Conservation (phyloP, 2,329 filamentous ascomycete species). For the Scorias spongiosa region DNA sequence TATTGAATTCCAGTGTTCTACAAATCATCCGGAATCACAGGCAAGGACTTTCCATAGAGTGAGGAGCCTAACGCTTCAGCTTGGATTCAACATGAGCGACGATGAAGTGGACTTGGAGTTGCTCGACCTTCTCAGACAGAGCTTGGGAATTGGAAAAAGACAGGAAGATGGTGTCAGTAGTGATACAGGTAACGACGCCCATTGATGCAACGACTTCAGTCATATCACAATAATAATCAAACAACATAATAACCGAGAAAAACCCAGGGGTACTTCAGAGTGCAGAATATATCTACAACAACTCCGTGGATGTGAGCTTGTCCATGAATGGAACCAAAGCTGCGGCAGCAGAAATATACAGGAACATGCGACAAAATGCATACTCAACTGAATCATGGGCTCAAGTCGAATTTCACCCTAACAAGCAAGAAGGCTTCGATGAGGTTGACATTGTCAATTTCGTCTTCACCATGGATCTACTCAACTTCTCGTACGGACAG, state of each 20-base stretch:
- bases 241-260: too few relatives aligned
- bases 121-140: conserved; percentile 68
- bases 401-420: conserved; percentile 77
- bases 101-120: conserved; percentile 84
- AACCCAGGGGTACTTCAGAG: conserved; percentile 56
- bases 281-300: conserved; percentile 79
- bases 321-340: conserved; percentile 69
- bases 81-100: conserved; percentile 54
- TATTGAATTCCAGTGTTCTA: too few relatives aligned
- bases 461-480: conserved; percentile 90
- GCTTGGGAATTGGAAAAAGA: conserved; percentile 37
- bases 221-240: background rate
- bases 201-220: background rate
- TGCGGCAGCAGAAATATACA: conserved; percentile 65
- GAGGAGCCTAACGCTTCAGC: too few relatives aligned
- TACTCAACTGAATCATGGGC: conserved; percentile 83
- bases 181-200: conserved; percentile 16
- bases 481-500: conserved; percentile 58
- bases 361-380: conserved; percentile 65
- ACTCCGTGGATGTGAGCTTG: conserved; percentile 82
- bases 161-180: conserved; percentile 12
- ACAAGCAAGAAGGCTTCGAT: conserved; percentile 25
- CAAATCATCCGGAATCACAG: too few relatives aligned
- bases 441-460: conserved; percentile 49
- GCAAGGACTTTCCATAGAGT: too few relatives aligned